Conservation (phyloP, 371 early-diverging fungal species). For the Mortierella sp. region DNA sequence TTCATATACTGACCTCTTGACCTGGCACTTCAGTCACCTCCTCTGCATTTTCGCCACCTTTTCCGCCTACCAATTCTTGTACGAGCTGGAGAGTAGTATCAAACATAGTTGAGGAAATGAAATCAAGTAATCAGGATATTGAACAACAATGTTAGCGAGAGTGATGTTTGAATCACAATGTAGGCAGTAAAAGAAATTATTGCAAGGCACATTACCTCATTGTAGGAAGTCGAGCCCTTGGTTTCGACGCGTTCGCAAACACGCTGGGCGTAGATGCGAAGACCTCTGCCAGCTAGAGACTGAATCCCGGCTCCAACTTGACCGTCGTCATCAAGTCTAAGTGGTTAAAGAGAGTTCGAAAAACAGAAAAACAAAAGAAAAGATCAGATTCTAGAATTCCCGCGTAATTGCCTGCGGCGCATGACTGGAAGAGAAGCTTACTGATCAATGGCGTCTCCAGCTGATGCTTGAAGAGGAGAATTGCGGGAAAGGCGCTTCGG, state of each 20-base stretch:
- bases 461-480: slow-evolving; percentile 4
- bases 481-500: slow-evolving; percentile 18
- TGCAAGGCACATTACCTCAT: slow-evolving; percentile 56
- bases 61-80: slow-evolving; percentile 17
- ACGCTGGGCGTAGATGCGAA: slow-evolving; percentile 71
- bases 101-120: too few relatives aligned
- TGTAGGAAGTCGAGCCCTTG: slow-evolving; percentile 72
- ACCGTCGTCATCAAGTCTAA: slow-evolving; percentile 38
- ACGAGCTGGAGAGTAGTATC: slow-evolving; percentile 19
- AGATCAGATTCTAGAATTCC: too few relatives aligned
- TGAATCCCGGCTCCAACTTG: slow-evolving; percentile 12
- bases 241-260: slow-evolving; percentile 73
- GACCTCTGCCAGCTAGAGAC: slow-evolving; percentile 49
- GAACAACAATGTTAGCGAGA: too few relatives aligned
- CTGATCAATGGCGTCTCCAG: slow-evolving; percentile 33
- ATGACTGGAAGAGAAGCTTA: slow-evolving; percentile 16
- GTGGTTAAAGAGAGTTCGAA: too few relatives aligned
- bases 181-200: background rate
- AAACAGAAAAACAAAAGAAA: too few relatives aligned
- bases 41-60: slow-evolving; percentile 10
- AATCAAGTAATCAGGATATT: too few relatives aligned
- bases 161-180: background rate
- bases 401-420: too few relatives aligned
- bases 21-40: slow-evolving; percentile 13
- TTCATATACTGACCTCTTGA: slow-evolving; percentile 26